phyloP scores from a whole-genome alignment of 352 stramenopile species.

The Pelagophyceae sp. region DNA sequence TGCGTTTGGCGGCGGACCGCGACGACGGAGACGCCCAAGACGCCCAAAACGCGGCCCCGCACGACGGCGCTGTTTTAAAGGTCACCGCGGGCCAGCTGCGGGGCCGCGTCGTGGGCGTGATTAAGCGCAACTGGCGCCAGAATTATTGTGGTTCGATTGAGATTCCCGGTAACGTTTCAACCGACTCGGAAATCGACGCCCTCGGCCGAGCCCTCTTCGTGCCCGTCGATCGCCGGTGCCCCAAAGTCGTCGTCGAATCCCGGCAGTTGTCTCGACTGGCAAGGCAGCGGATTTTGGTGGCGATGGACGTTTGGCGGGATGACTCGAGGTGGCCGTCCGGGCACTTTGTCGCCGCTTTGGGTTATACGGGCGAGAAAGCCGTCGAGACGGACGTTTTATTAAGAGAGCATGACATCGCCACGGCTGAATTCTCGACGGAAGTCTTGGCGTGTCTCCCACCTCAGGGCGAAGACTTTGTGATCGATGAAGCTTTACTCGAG shows the following conservation, averaged over 20 bases:
- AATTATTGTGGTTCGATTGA: conserved; percentile 32
- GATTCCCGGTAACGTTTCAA: conserved; percentile 37
- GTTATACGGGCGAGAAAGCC: conserved; percentile 88
- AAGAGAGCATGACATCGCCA: conserved; percentile 90
- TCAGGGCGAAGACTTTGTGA: conserved; percentile 81
- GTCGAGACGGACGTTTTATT: conserved; percentile 91
- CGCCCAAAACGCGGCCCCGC: too few relatives aligned
- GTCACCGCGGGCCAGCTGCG: too few relatives aligned
- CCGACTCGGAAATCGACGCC: conserved; percentile 43
- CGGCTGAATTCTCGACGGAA: conserved; percentile 64
- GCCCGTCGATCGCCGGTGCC: conserved; percentile 62
- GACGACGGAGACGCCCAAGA: background rate
- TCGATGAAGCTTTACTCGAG: conserved; percentile 44
- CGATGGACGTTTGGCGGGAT: conserved; percentile 84
- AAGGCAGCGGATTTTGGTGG: conserved; percentile 83
- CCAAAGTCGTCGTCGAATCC: conserved; percentile 85
- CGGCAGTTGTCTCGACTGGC: conserved; percentile 74
- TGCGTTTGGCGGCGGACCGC: conserved; percentile 29
- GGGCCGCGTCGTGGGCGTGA: conserved; percentile 72
- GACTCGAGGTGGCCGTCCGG: conserved; percentile 73
- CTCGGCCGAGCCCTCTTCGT: conserved; percentile 56
- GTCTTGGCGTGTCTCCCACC: conserved; percentile 73
- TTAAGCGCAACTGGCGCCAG: conserved; percentile 57
- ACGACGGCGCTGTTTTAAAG: too few relatives aligned
- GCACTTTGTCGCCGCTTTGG: conserved; percentile 90